A percentile compares a stretch with the other conserved stretches of the same genome.
Conservation (phyloP, 768 basidiomycete species). For the Russula earlei region DNA sequence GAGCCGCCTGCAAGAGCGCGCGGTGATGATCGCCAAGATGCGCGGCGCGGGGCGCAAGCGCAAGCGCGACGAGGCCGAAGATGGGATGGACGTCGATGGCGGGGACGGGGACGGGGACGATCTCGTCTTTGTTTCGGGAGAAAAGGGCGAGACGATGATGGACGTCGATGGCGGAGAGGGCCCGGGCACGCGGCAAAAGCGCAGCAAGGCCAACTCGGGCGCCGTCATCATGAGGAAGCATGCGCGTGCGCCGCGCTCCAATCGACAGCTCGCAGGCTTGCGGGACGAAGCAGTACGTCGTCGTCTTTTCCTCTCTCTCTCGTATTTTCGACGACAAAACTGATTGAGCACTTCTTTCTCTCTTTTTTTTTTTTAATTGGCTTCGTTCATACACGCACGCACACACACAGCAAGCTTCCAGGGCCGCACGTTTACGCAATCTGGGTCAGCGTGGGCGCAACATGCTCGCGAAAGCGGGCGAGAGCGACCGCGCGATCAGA, state of each 20-base stretch:
- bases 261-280: conserved; percentile 73
- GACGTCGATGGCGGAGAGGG: conserved; percentile 37
- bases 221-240: conserved; percentile 38
- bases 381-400: neutral
- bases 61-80: conserved; percentile 38
- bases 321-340: neutral
- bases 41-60: conserved; percentile 65
- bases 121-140: conserved; percentile 30
- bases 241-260: conserved; percentile 56
- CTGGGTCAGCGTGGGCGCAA: conserved; percentile 83
- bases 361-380: conserved; percentile 3
- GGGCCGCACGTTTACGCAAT: conserved; percentile 75
- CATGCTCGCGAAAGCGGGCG: conserved; percentile 82
- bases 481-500: conserved; percentile 75
- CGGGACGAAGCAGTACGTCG: conserved; percentile 58
- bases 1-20: conserved; percentile 80
- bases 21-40: conserved; percentile 68
- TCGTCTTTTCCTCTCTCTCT: neutral
- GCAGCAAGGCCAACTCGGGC: conserved; percentile 53
- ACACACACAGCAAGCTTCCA: conserved; percentile 62
- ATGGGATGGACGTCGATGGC: conserved; percentile 29
- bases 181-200: conserved; percentile 44
- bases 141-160: conserved; percentile 25
- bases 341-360: neutral
- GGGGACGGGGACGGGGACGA: conserved; percentile 17